Base-by-base conservation (phyloP, 441 rosid genomes). In the Croton setiger region DNA sequence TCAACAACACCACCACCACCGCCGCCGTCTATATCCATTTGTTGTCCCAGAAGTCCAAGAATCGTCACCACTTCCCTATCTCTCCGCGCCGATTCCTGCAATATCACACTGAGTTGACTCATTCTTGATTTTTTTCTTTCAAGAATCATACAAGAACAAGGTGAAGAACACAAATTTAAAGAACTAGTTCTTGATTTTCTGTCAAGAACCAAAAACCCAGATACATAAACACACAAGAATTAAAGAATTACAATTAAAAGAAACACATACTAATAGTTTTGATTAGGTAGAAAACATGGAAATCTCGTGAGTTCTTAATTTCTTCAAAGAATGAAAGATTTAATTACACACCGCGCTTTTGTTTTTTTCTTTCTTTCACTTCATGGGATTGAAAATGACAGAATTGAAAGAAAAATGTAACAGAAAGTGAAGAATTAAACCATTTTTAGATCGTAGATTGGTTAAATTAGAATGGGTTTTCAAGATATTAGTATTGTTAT, bases 21-120 rank as follows among this genome's bases (percentile, higher is more conserved):
- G 57, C 31, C 8, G 57, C 68, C 64, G 53, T 81, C 83, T 11
- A 66, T 85, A 54, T 85, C 83, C 86, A 82, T 85, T 66, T 48
- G 75, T 61, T 73, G 80, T 63, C 86, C 77, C 21, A 85, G 84
- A 62, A 88, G 72, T 59, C 82, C 74, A 17, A 86, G 56, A 64
- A 86, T 76, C 67, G 91, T 83, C 31, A 68, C 76, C 17, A 84
- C 73, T 63, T 70, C 85, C 43, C 79, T 75, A 14, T 72, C 80
- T 43, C 71, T 45, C 41, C 55, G 68, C 37, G 68, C 73, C n/a
- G 88, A 59, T 74, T 79, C 92, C 89, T 88, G 90, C 73, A 85
- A 83, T 63, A 84, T 57, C 59, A 78, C 75, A 7, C 79, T 55
- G 47, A 87, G 88, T 70, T 68, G 89, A 84, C 83, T 87, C 94